Base-by-base conservation (phyloP, 306 rosid genomes). In the Astragalus glycyphyllos region DNA sequence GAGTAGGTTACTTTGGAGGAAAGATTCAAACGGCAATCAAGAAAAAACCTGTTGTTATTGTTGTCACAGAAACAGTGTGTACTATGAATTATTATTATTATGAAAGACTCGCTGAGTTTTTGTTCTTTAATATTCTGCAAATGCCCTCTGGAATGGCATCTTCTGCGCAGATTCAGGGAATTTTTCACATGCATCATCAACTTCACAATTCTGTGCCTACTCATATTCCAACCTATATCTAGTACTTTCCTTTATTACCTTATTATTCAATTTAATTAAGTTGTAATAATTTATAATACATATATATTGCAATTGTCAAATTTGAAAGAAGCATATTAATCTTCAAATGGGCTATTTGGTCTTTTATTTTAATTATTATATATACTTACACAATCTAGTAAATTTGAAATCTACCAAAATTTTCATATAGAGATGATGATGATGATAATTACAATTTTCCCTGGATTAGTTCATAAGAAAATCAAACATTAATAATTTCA, bases 81-180 rank as follows among this genome's bases (percentile, higher is more conserved):
- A 5, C 5, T 57, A 29, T 31, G 10, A 23, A 60, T 77, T 71
- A 63, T 77, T 35, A 48, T 20, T 14, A n/a, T 37, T 26, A 26
- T 26, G 31, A 26, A 4, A 26, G 42, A 29, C 72, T 41, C 47
- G 32, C 8, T 73, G 66, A 5, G 51, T 59, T n/a, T 49, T 7
- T 58, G 10, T 49, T 41, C 34, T 74, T 71, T 71, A 68, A 72
- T 40, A 40, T 54, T 71, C 63, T 53, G 57, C 50, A 71, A 67
- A 72, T 63, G 17, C 58, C n/a, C 49, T 51, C 12, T 56, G 8
- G 11, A 45, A 68, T 75, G 73, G 86, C 83, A 84, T 84, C 80
- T 73, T 69, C 72, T 73, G 87, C 89, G 79, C 46, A 29, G 72
- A 76, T 76, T 84, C 84, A 73, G 84, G 87, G 79, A 79, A 80